Evolutionary conservation across 208 protist genomes (phyloP), one percentile per base, ranked within the genome.

Genomic region (Naegleria fowleri): DNA sequence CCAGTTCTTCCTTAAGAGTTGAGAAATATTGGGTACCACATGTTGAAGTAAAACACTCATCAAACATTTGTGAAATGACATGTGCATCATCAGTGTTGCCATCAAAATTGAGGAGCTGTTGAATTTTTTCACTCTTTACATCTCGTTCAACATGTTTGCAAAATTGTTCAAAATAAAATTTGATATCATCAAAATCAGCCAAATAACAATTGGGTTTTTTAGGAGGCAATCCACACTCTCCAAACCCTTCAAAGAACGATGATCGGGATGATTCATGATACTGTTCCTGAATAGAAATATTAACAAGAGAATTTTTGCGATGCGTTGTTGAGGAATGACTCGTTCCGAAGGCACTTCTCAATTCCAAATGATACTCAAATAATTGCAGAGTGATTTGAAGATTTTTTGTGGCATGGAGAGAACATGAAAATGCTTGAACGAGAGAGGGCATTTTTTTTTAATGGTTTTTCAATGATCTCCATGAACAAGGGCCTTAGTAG

Each of bases 121-220:
- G 51, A 19, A 13, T 58, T 22, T n/a, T 58, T 38, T 36, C 9
- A 58, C 13, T 5, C 38, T 40, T 52, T 13, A 40, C 13, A 58
- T 88, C 85, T 88, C 25, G 40, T 41, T 87, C 9, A 11, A 87
- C 9, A 25, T 90, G 15, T n/a, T 90, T 39, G 33, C 79, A 85
- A 51, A 55, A 86, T 33, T 52, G 13, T 16, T 83, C 13, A 40
- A 91, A 91, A 58, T 55, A 91, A n/a, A 6, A 38, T 36, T 90
- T 13, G n/a, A 88, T 41, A 85, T 92, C 90, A 52, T 92, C 67
- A 38, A 83, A 90, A 79, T 92, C 84, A 51, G 90, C 90, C 29
- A 90, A 58, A 90, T 92, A 92, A 76, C 40, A 59, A 29, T 38
- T 38, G 5, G 9, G 4, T 29, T 92, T 92, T 92, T 92, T 92